These are phyloP conservation scores for Lentinus brumalis DNA, from an alignment of 768 basidiomycete species.

Conservation along the genomic window DNA sequence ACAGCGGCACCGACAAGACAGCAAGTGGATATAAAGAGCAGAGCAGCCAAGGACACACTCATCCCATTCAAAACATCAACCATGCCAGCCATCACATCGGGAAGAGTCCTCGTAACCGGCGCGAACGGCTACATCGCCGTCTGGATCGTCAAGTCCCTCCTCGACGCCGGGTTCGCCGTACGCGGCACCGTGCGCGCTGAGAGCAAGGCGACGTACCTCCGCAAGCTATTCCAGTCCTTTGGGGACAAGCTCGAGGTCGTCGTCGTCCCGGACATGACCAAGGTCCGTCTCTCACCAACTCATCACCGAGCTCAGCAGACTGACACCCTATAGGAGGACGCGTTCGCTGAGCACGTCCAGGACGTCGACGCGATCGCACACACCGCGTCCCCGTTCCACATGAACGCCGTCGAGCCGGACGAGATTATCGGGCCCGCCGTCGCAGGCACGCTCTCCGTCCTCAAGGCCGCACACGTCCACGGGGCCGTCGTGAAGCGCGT, in stretches of 20 bases:
- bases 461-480: slow-evolving; percentile 62
- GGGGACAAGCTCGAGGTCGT: slow-evolving; percentile 63
- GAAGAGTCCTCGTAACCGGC: slow-evolving; percentile 56
- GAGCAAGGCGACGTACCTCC: slow-evolving; percentile 58
- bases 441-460: slow-evolving; percentile 64
- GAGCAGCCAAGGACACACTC: no score
- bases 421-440: slow-evolving; percentile 76
- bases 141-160: slow-evolving; percentile 58
- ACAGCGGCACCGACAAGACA: no score
- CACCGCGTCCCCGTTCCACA: slow-evolving; percentile 63
- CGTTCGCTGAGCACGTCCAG: slow-evolving; percentile 79
- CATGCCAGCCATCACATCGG: slow-evolving; percentile 39
- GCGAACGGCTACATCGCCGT: slow-evolving; percentile 61
- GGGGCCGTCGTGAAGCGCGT: slow-evolving; percentile 50
- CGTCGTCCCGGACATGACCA: slow-evolving; percentile 68
- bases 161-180: slow-evolving; percentile 65
- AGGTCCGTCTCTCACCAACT: slow-evolving; percentile 43
- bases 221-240: slow-evolving; percentile 51
- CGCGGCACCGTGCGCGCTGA: slow-evolving; percentile 66
- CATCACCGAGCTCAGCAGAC: neutral
- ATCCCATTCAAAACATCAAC: neutral
- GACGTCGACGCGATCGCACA: slow-evolving; percentile 74
- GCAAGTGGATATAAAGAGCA: no score
- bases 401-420: slow-evolving; percentile 43
- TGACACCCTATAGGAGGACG: slow-evolving; percentile 64